Evolutionary conservation across 2,329 filamentous ascomycete genomes (phyloP).

Genomic region (Chrysoporthe austroafricana): DNA sequence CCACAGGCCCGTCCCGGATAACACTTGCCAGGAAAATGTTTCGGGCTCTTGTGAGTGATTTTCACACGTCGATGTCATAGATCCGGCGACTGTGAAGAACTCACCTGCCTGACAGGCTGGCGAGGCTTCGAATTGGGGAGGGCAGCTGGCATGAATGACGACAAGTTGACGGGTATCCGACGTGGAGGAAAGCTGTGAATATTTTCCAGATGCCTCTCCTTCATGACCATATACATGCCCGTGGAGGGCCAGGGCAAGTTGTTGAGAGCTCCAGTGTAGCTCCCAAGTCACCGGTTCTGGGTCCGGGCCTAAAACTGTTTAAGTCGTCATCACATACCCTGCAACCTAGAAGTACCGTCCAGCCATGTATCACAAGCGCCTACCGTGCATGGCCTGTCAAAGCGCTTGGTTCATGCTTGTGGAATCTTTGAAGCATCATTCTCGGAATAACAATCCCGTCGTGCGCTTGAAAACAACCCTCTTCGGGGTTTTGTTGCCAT

Average conservation of each 20-base stretch:
- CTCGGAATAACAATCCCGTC: background rate
- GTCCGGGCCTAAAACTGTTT: conserved; percentile 4
- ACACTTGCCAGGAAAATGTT: conserved; percentile 23
- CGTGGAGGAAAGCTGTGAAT: background rate
- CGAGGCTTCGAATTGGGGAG: background rate
- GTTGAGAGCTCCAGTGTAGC: conserved; percentile 2
- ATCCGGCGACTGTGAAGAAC: conserved; percentile 40
- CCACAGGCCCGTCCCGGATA: background rate
- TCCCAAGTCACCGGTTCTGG: conserved; percentile 5
- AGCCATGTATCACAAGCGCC: background rate
- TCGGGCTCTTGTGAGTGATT: conserved; percentile 27
- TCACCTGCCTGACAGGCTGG: conserved; percentile 33
- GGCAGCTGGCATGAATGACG: background rate
- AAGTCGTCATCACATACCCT: background rate
- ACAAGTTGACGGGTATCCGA: background rate
- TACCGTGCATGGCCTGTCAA: background rate
- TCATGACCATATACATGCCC: conserved; percentile 1
- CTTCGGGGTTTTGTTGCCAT: background rate
- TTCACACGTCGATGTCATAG: conserved; percentile 34
- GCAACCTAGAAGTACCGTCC: background rate
- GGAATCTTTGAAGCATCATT: background rate
- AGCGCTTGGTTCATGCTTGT: background rate
- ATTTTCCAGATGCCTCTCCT: background rate
- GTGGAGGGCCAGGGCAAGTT: background rate
- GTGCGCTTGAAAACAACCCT: no score